Conservation (phyloP, 495 filamentous ascomycete species). For the Penicillium cataractarum region DNA sequence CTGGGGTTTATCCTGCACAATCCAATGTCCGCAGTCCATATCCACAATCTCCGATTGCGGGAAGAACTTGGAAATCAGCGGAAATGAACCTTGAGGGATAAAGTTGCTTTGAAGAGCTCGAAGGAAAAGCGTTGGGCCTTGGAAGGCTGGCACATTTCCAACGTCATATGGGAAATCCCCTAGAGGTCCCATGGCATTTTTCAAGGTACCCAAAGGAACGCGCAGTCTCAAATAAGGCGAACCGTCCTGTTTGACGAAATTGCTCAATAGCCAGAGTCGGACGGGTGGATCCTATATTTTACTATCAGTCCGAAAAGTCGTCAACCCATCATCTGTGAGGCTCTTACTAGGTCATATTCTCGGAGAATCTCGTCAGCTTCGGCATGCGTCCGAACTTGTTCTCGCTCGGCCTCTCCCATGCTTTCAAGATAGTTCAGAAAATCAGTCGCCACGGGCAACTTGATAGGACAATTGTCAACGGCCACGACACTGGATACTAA, state of each 20-base stretch:
- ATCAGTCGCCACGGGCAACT: constrained; percentile 62
- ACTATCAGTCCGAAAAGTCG: constrained; percentile 10
- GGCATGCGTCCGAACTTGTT: constrained; percentile 55
- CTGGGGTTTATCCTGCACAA: constrained; percentile 80
- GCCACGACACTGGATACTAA: constrained; percentile 65
- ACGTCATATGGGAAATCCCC: constrained; percentile 75
- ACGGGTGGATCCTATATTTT: constrained; percentile 57
- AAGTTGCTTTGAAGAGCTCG: constrained; percentile 76
- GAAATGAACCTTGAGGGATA: constrained; percentile 77
- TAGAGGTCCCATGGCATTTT: constrained; percentile 58
- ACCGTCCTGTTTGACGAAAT: constrained; percentile 56
- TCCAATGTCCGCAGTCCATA: constrained; percentile 82
- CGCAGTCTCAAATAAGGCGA: constrained; percentile 39
- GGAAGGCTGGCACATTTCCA: constrained; percentile 57
- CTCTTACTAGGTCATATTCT: constrained; percentile 60
- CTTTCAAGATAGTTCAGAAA: constrained; percentile 75
- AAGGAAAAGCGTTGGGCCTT: constrained; percentile 71
- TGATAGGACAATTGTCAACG: constrained; percentile 82
- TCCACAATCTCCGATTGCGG: constrained; percentile 72
- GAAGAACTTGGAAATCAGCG: constrained; percentile 77
- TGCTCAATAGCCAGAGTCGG: constrained; percentile 80
- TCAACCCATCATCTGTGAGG: neutral
- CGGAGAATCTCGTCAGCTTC: constrained; percentile 74
- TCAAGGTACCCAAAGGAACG: constrained; percentile 56
- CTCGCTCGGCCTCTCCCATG: constrained; percentile 68